phyloP scores from a whole-genome alignment of 1,284 basidiomycete species.

The Salmacisia buchloeana region DNA sequence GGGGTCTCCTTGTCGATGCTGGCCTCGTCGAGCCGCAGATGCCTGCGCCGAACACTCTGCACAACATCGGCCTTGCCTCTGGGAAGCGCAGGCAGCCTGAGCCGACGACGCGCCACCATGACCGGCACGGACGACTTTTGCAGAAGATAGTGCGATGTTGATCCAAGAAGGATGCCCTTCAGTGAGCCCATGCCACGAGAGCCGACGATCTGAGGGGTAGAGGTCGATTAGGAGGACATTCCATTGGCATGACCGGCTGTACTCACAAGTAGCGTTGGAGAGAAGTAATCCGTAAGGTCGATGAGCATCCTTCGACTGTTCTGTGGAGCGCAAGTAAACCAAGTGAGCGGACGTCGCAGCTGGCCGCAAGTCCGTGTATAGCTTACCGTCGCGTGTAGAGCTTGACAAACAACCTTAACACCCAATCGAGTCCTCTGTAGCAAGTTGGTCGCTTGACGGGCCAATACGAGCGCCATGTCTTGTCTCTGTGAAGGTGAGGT shows the following conservation, averaged over 20 bases:
- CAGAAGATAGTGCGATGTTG: conserved; percentile 92
- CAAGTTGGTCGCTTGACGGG: conserved; percentile 78
- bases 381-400: conserved; percentile 66
- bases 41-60: conserved; percentile 36
- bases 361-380: neutral
- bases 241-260: neutral
- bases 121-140: conserved; percentile 86
- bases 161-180: conserved; percentile 92
- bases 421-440: conserved; percentile 83
- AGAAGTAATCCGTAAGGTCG: conserved; percentile 77
- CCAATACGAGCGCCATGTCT: conserved; percentile 72
- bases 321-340: conserved; percentile 47
- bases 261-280: conserved; percentile 71
- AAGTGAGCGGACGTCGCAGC: neutral
- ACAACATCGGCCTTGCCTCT: conserved; percentile 47
- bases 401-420: conserved; percentile 82
- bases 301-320: conserved; percentile 88
- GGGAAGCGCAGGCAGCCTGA: conserved; percentile 43
- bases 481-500: conserved; percentile 65
- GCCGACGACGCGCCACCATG: conserved; percentile 59
- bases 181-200: conserved; percentile 82
- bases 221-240: neutral
- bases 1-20: conserved; percentile 39
- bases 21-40: conserved; percentile 46
- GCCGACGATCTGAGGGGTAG: conserved; percentile 65